Base-by-base conservation (phyloP, 768 basidiomycete genomes). In the Xerocomellus amylosporus region DNA sequence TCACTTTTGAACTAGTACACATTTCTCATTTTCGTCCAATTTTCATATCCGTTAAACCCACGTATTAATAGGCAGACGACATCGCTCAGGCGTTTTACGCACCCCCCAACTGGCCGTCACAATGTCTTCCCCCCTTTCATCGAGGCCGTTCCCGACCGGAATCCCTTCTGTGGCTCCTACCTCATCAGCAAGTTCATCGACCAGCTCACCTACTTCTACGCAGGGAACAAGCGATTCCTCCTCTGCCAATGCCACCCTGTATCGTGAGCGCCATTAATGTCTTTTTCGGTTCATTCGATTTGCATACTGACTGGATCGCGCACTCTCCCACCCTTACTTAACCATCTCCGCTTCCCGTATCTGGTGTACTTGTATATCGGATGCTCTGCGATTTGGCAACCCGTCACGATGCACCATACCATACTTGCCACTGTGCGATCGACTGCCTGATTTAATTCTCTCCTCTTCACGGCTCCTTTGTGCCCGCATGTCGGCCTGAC, bases 161-260 rank as follows among this genome's bases (percentile, higher is more conserved):
- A 5, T 10, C 10, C 8, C 9, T 1, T 0, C 22, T 20, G 8
- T 26, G 5, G 2, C 9, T 14, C 31, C 43, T 4, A 2, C 28
- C 12, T 2, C 3, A 4, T 17, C 55, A 14, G 5, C 42, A 22
- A 31, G 22, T n/a, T 4, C 34, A 7, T 3, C 48, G 4, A 3
- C 33, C 15, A 34, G 28, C 5, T 39, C 64, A 3, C 8, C 58
- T 13, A 36, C 39, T 22, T 14, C 53, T 7, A 33, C 39, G 10
- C 24, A 24, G 9, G 30, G 15, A 3, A 7, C 51, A 3, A 24
- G n/a, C 13, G 45, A 31, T n/a, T 30, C 61, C 7, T 30, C 61
- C 7, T 47, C 62, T 2, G 37, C 51, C 7, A 65, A 68, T 42
- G 70, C 70, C 4, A 59, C 61, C 19, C 30, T 70, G 49, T 70